Conservation (phyloP, 2,329 filamentous ascomycete species). For the Aspergillus fischeri region DNA sequence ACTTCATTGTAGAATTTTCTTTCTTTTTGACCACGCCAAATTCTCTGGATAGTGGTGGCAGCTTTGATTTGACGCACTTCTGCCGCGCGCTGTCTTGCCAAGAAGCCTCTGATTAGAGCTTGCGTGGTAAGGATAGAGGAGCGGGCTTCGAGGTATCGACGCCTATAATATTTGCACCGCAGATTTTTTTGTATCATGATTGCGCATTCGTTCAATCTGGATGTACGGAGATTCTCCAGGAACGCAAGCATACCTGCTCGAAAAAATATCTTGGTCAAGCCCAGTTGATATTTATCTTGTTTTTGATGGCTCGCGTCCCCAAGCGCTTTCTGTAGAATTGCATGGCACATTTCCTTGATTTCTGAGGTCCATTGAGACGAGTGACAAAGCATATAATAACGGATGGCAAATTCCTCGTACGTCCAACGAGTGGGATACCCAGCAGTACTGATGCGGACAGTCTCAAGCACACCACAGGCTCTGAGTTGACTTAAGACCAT, state of each 20-base stretch:
- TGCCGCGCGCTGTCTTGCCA: slow-evolving; percentile 72
- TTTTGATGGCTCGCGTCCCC: slow-evolving; percentile 70
- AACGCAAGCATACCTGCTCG: slow-evolving; percentile 98
- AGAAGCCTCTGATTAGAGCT: slow-evolving; percentile 69
- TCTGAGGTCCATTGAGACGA: slow-evolving; percentile 89
- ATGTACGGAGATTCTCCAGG: slow-evolving; percentile 88
- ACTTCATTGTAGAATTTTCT: slow-evolving; percentile 74
- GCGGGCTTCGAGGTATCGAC: slow-evolving; percentile 82
- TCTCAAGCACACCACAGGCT: slow-evolving; percentile 98
- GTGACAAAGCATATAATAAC: slow-evolving; percentile 96
- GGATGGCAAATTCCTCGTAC: slow-evolving; percentile 94
- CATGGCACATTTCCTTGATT: slow-evolving; percentile 89
- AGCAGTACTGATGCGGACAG: slow-evolving; percentile 93
- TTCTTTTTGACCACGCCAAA: slow-evolving; percentile 91
- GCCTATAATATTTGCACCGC: slow-evolving; percentile 89
- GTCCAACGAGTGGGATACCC: slow-evolving; percentile 98
- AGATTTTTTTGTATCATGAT: slow-evolving; percentile 99
- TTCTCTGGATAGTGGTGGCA: slow-evolving; percentile 88
- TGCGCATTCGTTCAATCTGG: slow-evolving; percentile 84
- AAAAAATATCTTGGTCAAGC: slow-evolving; percentile 99
- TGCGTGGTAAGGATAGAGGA: slow-evolving; percentile 77
- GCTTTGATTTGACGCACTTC: slow-evolving; percentile 79
- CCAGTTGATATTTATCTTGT: slow-evolving; percentile 92
- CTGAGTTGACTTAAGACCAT: slow-evolving; percentile 97
- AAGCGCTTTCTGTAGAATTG: slow-evolving; percentile 82